These are phyloP conservation scores for Cryptococcus neoformans DNA, from an alignment of 1,284 basidiomycete species.

Conservation along the genomic window DNA sequence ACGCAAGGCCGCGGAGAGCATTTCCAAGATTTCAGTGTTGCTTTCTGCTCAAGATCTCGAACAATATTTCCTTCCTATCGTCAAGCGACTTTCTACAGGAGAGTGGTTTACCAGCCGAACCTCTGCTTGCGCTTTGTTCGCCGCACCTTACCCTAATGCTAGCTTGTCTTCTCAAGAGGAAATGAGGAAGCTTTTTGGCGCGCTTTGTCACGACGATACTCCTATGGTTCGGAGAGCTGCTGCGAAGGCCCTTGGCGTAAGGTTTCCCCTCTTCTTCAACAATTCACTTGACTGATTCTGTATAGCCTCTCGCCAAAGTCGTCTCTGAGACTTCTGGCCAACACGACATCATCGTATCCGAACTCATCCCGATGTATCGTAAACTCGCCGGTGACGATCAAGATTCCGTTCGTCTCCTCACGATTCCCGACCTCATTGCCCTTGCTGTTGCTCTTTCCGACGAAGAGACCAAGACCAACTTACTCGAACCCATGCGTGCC, in stretches of 20 bases:
- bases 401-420: slow-evolving; percentile 94
- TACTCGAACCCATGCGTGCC: slow-evolving; percentile 82
- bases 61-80: slow-evolving; percentile 85
- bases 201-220: slow-evolving; percentile 89
- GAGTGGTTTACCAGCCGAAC: slow-evolving; percentile 99
- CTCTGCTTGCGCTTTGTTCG: slow-evolving; percentile 90
- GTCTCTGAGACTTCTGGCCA: slow-evolving; percentile 58
- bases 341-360: slow-evolving; percentile 68
- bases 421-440: slow-evolving; percentile 93
- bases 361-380: slow-evolving; percentile 90
- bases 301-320: slow-evolving; percentile 71
- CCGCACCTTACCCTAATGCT: slow-evolving; percentile 84
- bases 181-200: slow-evolving; percentile 78
- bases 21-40: slow-evolving; percentile 82
- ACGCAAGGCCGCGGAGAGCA: slow-evolving; percentile 86
- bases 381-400: slow-evolving; percentile 96
- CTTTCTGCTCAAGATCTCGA: slow-evolving; percentile 81
- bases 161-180: slow-evolving; percentile 77
- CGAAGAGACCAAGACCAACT: slow-evolving; percentile 84
- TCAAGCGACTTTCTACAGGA: slow-evolving; percentile 84
- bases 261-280: slow-evolving; percentile 42
- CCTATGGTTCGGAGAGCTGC: slow-evolving; percentile 98
- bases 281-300: background rate
- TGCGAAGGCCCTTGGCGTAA: slow-evolving; percentile 90
- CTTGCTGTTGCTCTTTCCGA: slow-evolving; percentile 82